Evolutionary conservation across 1,284 basidiomycete species (phyloP), one percentile per base, ranked within the genome.

Genomic region (Tilletia horrida): DNA sequence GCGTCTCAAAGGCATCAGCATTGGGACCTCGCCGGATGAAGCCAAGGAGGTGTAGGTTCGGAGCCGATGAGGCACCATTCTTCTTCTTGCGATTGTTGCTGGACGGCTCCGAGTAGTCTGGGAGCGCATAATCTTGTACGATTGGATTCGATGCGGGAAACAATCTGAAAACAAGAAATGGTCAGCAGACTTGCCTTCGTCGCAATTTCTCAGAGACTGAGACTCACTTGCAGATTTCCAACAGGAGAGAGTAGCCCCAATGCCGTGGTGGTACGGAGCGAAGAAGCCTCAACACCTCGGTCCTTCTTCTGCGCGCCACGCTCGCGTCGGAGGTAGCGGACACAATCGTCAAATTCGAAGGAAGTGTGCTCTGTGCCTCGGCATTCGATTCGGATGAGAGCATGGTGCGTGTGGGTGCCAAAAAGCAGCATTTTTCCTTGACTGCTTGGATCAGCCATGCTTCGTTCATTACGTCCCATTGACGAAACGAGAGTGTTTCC

Each of bases 401-500:
- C 35, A 11, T 11, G 35, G 4, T 4, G 4, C 35, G 35, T 6
- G 35, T 40, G 1, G 71, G 69, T 1, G 78, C 79, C 64, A 96
- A 90, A 82, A 90, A 97, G 82, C 91, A 92, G 80, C 91, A 93
- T 14, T 86, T 83, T 79, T 92, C 91, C 81, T 95, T 93, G 75
- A 93, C 89, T 71, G 91, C 87, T 83, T 93, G 93, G 83, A 96
- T 90, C 76, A 97, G 89, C 82, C 90, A 88, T 0, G 91, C 93
- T 83, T 96, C 91, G 79, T 97, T 93, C 88, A 93, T 93, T 91
- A 97, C 92, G 82, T 97, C 93, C 90, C 92, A 95, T 79, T 97
- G 94, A 40, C 92, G 88, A 82, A 92, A 97, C 13, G 92, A 95
- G 13, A 95, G 88, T 62, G 93, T 86, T 79, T 94, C 91, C 78